These are phyloP conservation scores for Ceriops decandra DNA, from an alignment of 345 rosid genomes.

Conservation along the genomic window DNA sequence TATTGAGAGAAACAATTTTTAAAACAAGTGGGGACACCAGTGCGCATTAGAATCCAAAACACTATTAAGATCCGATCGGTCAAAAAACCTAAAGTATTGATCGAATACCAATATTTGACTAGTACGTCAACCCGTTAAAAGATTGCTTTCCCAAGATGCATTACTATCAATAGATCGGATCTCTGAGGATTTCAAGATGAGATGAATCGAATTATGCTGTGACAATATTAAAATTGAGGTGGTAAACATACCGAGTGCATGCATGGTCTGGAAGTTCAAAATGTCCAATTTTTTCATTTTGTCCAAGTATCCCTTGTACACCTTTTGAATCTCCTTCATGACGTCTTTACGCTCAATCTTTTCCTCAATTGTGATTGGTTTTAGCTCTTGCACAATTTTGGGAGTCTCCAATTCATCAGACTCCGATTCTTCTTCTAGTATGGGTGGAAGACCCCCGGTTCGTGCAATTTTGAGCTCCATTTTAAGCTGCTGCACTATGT, in stretches of 20 bases:
- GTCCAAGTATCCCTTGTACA: slow-evolving; percentile 54
- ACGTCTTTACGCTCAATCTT: slow-evolving; percentile 47
- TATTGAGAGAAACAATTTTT: no score
- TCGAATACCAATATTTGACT: no score
- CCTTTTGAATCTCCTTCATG: slow-evolving; percentile 51
- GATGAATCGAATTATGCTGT: no score
- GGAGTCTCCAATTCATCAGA: slow-evolving; percentile 23
- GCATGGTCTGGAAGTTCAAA: slow-evolving; percentile 67
- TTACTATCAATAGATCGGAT: no score
- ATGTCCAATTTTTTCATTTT: slow-evolving; percentile 78
- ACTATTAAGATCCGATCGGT: no score
- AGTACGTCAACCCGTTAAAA: no score
- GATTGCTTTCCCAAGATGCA: no score
- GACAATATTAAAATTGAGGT: not conserved
- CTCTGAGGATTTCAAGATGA: no score
- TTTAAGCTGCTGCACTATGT: slow-evolving; percentile 58
- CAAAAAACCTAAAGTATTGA: no score
- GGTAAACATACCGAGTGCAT: slow-evolving; percentile 52
- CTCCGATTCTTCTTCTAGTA: slow-evolving; percentile 78
- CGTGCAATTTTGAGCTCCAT: slow-evolving; percentile 56
- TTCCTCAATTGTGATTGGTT: slow-evolving; percentile 53
- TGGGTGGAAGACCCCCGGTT: slow-evolving; percentile 76
- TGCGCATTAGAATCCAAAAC: no score
- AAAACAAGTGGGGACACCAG: no score
- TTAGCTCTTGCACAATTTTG: slow-evolving; percentile 34